Base-by-base conservation (phyloP, 208 protist genomes). In the Balamuthia mandrillaris region DNA sequence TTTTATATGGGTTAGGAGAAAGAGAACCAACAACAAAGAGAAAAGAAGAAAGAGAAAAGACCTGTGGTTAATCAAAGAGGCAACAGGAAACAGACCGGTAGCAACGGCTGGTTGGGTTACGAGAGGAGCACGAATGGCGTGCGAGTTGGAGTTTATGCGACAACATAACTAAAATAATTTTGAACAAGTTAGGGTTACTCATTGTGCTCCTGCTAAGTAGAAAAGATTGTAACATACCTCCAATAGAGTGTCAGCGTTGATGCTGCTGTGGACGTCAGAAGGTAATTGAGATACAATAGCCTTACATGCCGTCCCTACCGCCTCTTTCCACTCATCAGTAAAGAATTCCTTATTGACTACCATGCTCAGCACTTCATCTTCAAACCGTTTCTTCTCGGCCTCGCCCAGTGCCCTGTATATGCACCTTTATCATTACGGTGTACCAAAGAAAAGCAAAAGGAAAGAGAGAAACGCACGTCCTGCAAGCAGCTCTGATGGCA, bases 81-180 rank as follows among this genome's bases (percentile, higher is more conserved):
- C 63, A 33, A 72, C 14, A 14, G 63, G 35, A 27, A 35, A 72
- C n/a, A 72, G 63, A 2, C 63, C 63, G 18, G 47, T 41, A n/a
- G 37, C 63, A 18, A 72, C 37, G n/a, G 47, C 47, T 33, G 37
- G 63, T 27, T 72, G 63, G 24, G 63, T 33, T 41, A 72, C 37
- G 35, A 45, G 14, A 10, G 29, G 7, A 24, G 41, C 37, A 27
- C 47, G 63, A 33, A 35, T 21, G 0, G 37, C 12, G 63, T 72
- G 63, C 63, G 63, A 72, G 33, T 72, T 72, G 63, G 63, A 31
- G 63, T 72, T 72, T 33, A 72, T 72, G 14, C 63, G 63, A 3
- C 21, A 18, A n/a, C 63, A 72, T 1, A 72, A 18, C 33, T 72
- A 29, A 24, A n/a, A n/a, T n/a, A n/a, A n/a, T n/a, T n/a, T 29